These are phyloP conservation scores for Hordeum marinum DNA, from an alignment of 176 grass and related monocot genomes.

Conservation along the genomic window DNA sequence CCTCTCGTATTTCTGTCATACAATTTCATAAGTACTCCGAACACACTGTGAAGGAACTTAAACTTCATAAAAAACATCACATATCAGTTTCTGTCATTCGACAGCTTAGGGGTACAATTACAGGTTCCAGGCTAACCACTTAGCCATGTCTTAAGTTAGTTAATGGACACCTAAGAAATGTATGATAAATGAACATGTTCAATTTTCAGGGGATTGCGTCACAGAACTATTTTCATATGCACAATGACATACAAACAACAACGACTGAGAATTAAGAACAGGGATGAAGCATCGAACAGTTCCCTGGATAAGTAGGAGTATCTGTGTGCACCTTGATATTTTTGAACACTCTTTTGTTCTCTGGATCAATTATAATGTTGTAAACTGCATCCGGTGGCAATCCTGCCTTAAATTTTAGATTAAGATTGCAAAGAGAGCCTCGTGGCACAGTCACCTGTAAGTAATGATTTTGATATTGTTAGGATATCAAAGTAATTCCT, in stretches of 20 bases:
- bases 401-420: slow-evolving; percentile 64
- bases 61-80: not conserved
- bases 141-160: not conserved
- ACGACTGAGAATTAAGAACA: not conserved
- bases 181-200: not conserved
- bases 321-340: slow-evolving; percentile 76
- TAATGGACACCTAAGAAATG: not conserved
- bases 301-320: not conserved
- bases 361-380: slow-evolving; percentile 81
- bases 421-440: slow-evolving; percentile 90
- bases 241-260: not conserved
- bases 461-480: slow-evolving; percentile 12
- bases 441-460: slow-evolving; percentile 76
- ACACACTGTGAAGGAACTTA: not conserved
- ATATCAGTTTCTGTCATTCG: not conserved
- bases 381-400: slow-evolving; percentile 91
- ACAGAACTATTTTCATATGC: not conserved
- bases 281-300: not conserved
- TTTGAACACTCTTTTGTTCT: slow-evolving; percentile 91
- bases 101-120: not conserved
- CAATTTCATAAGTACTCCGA: not conserved
- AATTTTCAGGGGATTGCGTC: not conserved
- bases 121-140: not conserved
- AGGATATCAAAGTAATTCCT: not conserved
- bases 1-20: slow-evolving; percentile 6